Conservation (phyloP, 208 protist species). For the Porcisia deanei region DNA sequence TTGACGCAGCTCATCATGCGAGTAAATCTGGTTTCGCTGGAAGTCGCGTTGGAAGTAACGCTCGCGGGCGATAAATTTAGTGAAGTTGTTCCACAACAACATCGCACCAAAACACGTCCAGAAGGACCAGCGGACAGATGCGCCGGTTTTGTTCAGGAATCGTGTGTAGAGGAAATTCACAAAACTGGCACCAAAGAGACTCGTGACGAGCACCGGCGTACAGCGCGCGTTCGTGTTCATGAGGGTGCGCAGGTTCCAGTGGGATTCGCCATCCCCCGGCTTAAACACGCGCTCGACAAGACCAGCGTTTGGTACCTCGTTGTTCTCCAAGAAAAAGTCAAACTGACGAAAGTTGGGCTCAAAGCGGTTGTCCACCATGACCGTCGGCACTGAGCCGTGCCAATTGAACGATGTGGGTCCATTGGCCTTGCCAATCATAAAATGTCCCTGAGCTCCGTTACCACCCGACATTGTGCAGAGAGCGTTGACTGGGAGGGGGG, state of each 20-base stretch:
- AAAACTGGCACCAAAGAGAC: slow-evolving; percentile 71
- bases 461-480: slow-evolving; percentile 40
- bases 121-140: slow-evolving; percentile 84
- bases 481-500: not conserved
- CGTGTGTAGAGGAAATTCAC: slow-evolving; percentile 81
- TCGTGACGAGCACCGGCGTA: slow-evolving; percentile 76
- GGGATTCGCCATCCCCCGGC: slow-evolving; percentile 64
- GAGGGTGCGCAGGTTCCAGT: slow-evolving; percentile 73
- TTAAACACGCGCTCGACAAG: slow-evolving; percentile 80
- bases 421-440: slow-evolving; percentile 30
- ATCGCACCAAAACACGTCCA: slow-evolving; percentile 70
- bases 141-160: slow-evolving; percentile 63
- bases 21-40: slow-evolving; percentile 87
- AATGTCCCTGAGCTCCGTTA: slow-evolving; percentile 43
- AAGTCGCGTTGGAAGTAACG: slow-evolving; percentile 88
- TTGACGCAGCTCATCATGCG: slow-evolving; percentile 78
- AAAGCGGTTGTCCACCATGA: slow-evolving; percentile 67
- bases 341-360: slow-evolving; percentile 90
- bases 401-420: slow-evolving; percentile 74
- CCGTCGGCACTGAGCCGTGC: slow-evolving; percentile 80
- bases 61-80: slow-evolving; percentile 83
- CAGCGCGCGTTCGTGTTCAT: slow-evolving; percentile 71
- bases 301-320: slow-evolving; percentile 59
- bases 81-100: slow-evolving; percentile 84
- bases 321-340: slow-evolving; percentile 83